Percentiles rank a stretch among this genome's conserved stretches.
Conservation (phyloP, 208 protist species). For the Trypanosoma melophagium region DNA sequence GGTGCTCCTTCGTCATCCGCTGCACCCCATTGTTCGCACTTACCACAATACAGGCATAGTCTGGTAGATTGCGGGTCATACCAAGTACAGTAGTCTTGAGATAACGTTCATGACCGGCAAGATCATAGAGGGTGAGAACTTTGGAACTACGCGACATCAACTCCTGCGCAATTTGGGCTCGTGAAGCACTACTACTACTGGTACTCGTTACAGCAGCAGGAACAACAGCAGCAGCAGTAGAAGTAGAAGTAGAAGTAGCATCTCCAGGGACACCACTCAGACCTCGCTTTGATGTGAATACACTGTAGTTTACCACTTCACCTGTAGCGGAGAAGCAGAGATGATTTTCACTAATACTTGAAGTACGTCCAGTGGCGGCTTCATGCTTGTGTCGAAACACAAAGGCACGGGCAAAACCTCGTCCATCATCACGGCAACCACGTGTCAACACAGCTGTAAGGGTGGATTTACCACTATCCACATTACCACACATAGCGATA, state of each 20-base stretch:
- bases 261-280: neutral
- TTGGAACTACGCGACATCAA: constrained; percentile 85
- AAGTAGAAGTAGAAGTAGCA: neutral
- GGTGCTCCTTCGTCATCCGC: constrained; percentile 96
- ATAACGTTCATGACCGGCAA: constrained; percentile 97
- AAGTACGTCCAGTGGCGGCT: constrained; percentile 93
- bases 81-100: constrained; percentile 98
- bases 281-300: constrained; percentile 12
- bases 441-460: constrained; percentile 90
- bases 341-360: constrained; percentile 94
- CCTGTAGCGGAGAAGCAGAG: constrained; percentile 93
- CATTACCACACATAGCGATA: constrained; percentile 92
- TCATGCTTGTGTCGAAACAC: constrained; percentile 97
- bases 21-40: constrained; percentile 93
- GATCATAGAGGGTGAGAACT: constrained; percentile 96
- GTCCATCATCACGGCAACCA: constrained; percentile 87
- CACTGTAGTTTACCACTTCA: constrained; percentile 90
- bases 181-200: neutral
- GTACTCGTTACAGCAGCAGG: neutral
- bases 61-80: constrained; percentile 95
- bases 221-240: neutral
- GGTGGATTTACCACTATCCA: constrained; percentile 93
- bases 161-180: constrained; percentile 58
- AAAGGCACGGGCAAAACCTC: constrained; percentile 79
- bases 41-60: constrained; percentile 95